Percentiles rank a stretch among this genome's conserved stretches.
These are phyloP conservation scores for Brassica nigra DNA, from an alignment of 345 rosid species.

Conservation along the genomic window DNA sequence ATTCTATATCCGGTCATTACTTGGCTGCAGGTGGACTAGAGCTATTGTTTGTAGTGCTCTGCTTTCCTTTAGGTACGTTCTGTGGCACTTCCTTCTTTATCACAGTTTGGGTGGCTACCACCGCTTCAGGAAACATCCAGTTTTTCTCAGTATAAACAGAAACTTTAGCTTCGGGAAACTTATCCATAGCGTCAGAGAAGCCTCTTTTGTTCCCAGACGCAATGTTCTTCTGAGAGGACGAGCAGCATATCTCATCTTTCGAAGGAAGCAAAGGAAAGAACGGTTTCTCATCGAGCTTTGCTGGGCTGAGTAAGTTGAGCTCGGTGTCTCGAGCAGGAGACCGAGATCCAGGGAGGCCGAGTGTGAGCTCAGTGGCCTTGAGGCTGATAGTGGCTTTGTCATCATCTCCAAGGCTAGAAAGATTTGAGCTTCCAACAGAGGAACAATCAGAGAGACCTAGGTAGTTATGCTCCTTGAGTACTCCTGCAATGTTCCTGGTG, in stretches of 20 bases:
- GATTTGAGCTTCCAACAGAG: constrained; percentile 73
- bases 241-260: constrained; percentile 60
- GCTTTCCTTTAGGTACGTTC: constrained; percentile 47
- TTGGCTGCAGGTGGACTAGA: constrained; percentile 73
- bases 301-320: constrained; percentile 49
- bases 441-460: constrained; percentile 82
- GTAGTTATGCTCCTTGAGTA: constrained; percentile 71
- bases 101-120: constrained; percentile 45
- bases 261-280: constrained; percentile 80
- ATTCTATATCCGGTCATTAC: constrained; percentile 42
- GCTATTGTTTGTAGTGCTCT: constrained; percentile 44
- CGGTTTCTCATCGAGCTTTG: constrained; percentile 60
- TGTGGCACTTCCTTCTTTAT: constrained; percentile 51
- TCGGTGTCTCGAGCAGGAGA: constrained; percentile 64
- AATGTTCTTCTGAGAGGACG: constrained; percentile 51
- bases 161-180: constrained; percentile 62
- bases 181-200: constrained; percentile 75
- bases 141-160: constrained; percentile 56
- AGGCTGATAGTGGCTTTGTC: constrained; percentile 61
- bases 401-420: constrained; percentile 49
- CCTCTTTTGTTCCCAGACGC: constrained; percentile 82
- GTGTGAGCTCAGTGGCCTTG: constrained; percentile 83
- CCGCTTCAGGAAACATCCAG: constrained; percentile 59
- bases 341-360: constrained; percentile 88
- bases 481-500: constrained; percentile 26